Evolutionary conservation across 768 basidiomycete species (phyloP), one percentile per base, ranked within the genome.

Genomic region (Xanthoconium purpureum): DNA sequence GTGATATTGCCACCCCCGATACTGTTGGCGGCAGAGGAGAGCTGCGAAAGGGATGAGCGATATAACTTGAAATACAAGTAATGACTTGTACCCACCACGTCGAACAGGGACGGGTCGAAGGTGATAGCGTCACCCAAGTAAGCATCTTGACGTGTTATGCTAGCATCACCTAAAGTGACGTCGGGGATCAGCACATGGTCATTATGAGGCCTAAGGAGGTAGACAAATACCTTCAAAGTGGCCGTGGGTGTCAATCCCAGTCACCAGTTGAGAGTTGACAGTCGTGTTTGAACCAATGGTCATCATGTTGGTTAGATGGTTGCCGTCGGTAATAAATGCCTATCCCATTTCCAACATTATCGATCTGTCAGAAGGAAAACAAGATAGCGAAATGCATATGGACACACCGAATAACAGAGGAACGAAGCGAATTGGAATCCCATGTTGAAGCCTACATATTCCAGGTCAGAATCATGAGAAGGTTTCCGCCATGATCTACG

Each of bases 301-400:
- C 66, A 66, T 66, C 57, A 62, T 44, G 28, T 67, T 67, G 9
- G 65, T 66, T 52, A 65, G 49, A 17, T 59, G 63, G 33, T 68
- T 66, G 3, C 65, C 65, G 17, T 66, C 65, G 2, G 66, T 60
- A 32, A 66, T 7, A 17, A 66, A 66, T 24, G 60, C 54, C 60
- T 68, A 33, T 46, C 6, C 14, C 15, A 30, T 24, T 24, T 24
- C 24, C 24, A 24, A 24, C 24, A 24, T 24, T 4, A 24, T 24
- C 24, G 2, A 24, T 24, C 24, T 4, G 24, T 24, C 4, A 24
- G 24, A 24, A 4, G 6, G 14, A 7, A 30, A 20, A 24, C 9
- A 10, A 46, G 2, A 47, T 12, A 5, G 17, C 2, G 12, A n/a
- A 9, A 33, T 17, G 35, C 7, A 2, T 17, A 36, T 18, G 5